A percentile compares a stretch with the other conserved stretches of the same genome.
Evolutionary conservation across 345 rosid genomes (phyloP).

Genomic region (Turritis glabra): DNA sequence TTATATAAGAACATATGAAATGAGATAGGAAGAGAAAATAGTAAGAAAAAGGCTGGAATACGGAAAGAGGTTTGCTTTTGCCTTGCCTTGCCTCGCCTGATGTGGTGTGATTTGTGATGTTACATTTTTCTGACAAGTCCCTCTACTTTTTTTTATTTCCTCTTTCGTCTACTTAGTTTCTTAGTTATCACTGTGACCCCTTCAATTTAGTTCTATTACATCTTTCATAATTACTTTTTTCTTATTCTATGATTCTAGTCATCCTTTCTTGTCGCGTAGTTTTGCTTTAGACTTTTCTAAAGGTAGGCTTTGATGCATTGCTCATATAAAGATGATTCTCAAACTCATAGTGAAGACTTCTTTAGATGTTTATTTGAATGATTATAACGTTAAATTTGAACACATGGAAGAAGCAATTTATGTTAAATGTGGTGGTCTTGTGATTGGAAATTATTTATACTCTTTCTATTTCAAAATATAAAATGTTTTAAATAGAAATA

Average conservation of each 20-base stretch:
- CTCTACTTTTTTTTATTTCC: slow-evolving; percentile 6
- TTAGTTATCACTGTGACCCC: not conserved
- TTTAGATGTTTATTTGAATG: not conserved
- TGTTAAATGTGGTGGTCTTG: not conserved
- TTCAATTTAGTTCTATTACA: not conserved
- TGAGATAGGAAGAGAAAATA: not conserved
- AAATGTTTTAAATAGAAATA: no score
- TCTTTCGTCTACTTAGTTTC: not conserved
- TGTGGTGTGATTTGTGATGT: slow-evolving; percentile 42
- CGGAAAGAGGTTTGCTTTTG: slow-evolving; percentile 27
- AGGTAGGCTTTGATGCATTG: slow-evolving; percentile 2
- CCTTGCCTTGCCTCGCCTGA: slow-evolving; percentile 33
- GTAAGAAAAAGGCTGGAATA: slow-evolving; percentile 18
- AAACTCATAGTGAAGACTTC: not conserved
- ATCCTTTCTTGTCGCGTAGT: slow-evolving; percentile 10
- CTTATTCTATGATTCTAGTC: slow-evolving; percentile 21
- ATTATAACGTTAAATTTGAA: not conserved
- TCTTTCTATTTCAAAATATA: no score
- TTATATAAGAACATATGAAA: not conserved
- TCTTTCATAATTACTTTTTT: no score
- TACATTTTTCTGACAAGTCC: slow-evolving; percentile 37
- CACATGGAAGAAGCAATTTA: not conserved
- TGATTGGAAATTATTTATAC: not conserved
- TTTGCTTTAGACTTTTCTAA: slow-evolving; percentile 12
- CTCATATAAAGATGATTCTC: not conserved